Base-by-base conservation (phyloP, 768 basidiomycete genomes). In the Suillus brevipes region DNA sequence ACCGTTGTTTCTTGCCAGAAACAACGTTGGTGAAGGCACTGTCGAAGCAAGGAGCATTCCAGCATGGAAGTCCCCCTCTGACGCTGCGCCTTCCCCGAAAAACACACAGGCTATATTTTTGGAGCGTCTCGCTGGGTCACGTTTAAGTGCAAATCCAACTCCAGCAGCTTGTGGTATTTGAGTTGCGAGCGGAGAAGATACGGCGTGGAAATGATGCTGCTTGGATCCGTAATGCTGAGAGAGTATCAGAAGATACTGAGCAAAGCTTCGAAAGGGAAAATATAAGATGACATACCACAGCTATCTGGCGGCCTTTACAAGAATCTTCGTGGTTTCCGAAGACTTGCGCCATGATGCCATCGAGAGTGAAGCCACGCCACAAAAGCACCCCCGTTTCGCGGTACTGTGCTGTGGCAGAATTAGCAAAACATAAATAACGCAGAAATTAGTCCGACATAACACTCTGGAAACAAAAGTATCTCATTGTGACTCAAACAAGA, bases 141-240 rank as follows among this genome's bases (percentile, higher is more conserved):
- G 88, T 70, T 89, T 89, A 60, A 98, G 82, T 1, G 96, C 94
- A 72, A 92, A 97, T 0, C 86, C 95, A 7, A 97, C 94, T 14
- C 95, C 96, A 0, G 95, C 95, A 31, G 94, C 96, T 76, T 96
- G 94, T 9, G 94, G 94, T 69, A 97, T 93, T 77, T 98, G 95
- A 1, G 96, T 98, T 12, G 91, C 94, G 36, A 98, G 83, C 0
- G 95, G 92, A 7, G 93, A 95, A 4, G 96, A 97, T 66, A 97
- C 97, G 23, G 94, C 94, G 77, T 95, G 92, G 74, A 96, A 97
- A 74, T 97, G 95, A 65, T 91, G 86, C 64, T 87, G 79, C 1
- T 85, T 83, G 6, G 94, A 94, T 16, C 94, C 92, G 76, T 94
- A 94, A 72, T 98, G 95, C 86, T 94, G 37, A 28, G 42, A 65